Percentiles rank a stretch among this genome's conserved stretches.
These are phyloP conservation scores for Paspalum notatum DNA, from an alignment of 176 grass and related monocot species.

Conservation along the genomic window DNA sequence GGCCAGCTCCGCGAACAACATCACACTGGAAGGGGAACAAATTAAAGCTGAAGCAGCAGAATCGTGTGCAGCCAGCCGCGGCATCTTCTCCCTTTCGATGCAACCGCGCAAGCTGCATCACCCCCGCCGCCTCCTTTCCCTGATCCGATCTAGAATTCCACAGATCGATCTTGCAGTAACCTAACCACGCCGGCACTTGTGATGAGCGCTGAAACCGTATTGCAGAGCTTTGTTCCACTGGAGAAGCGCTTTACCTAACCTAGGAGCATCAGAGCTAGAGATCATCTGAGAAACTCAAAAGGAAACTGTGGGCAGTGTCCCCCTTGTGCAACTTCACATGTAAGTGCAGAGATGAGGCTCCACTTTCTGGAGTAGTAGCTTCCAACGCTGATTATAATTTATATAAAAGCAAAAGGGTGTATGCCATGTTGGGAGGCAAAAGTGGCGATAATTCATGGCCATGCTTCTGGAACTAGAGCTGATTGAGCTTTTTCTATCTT, in stretches of 20 bases:
- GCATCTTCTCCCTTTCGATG: slow-evolving; percentile 8
- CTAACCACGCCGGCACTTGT: background rate
- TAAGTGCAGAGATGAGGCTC: background rate
- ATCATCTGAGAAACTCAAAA: background rate
- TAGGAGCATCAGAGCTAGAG: background rate
- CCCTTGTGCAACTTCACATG: background rate
- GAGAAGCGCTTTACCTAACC: slow-evolving; percentile 30
- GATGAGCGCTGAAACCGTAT: background rate
- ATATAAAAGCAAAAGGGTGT: background rate
- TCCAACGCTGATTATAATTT: slow-evolving; percentile 7
- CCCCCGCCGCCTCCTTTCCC: background rate
- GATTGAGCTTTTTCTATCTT: slow-evolving; percentile 20
- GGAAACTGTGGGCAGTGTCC: background rate
- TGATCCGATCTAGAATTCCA: background rate
- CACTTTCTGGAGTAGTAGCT: slow-evolving; percentile 22
- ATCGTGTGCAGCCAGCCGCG: background rate
- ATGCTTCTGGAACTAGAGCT: slow-evolving; percentile 12
- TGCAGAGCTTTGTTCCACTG: slow-evolving; percentile 3
- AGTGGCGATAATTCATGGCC: slow-evolving; percentile 19
- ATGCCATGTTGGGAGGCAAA: background rate
- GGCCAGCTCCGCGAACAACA: background rate
- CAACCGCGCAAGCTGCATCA: background rate
- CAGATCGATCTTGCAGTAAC: background rate
- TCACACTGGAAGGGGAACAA: slow-evolving; percentile 38
- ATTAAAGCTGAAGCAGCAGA: background rate